Base-by-base conservation (phyloP, 345 rosid species). In the Boechera stricta region DNA sequence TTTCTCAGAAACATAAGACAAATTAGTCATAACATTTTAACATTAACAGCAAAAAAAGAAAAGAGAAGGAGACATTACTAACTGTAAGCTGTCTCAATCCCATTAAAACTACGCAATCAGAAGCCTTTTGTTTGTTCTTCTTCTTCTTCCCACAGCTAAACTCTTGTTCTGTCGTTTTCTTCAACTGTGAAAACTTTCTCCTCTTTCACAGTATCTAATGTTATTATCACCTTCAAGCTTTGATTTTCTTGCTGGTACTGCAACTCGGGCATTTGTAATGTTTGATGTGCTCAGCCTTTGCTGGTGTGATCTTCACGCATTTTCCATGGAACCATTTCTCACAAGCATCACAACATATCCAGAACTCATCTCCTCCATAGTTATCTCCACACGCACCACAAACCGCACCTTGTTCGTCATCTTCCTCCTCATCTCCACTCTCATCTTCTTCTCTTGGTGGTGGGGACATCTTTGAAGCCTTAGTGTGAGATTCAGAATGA, bases 321-420 rank as follows among this genome's bases (percentile, higher is more conserved):
- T 72, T 78, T 6, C 81, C 81, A 73, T 78, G 81, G 74, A 78
- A 78, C 81, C 81, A 78, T 67, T 66, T 73, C 74, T 78, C 81
- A 8, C 81, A 79, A 24, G 73, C 74, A 55, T 79, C 82, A 0
- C 82, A 79, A 7, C 82, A 79, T 24, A 79, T 79, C 82, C 82
- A 79, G 75, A 79, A 79, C 62, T 79, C 82, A 79, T 79, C 82
- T 48, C 72, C 72, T 15, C 77, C 82, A 31, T 74, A 62, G 51
- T 73, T 79, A n/a, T 79, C 82, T 62, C 82, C 82, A 69, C 82
- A 79, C 2, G 79, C 82, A 0, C 82, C 82, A 47, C 82, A 79
- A 12, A 74, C 70, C 0, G 82, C 82, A 64, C 82, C 82, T 74
- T 79, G 79, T n/a, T 79, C 82, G 5, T 79, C 82, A 60, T 79